Evolutionary conservation across 1,139 yeast species (phyloP), one percentile per base, ranked within the genome.

Genomic region (Nakaseomyces bracarensis): DNA sequence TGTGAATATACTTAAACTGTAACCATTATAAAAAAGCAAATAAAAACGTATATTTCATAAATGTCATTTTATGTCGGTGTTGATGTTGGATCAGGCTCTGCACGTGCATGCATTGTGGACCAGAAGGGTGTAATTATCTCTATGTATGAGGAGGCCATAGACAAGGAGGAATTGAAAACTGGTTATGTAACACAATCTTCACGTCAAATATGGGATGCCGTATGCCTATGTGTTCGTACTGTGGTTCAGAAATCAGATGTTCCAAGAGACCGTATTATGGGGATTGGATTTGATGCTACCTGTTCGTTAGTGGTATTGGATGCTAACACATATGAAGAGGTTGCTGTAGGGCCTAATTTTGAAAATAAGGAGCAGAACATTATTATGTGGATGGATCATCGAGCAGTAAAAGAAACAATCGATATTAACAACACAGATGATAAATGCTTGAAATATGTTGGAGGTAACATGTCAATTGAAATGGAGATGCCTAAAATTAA

Each of bases 41-140:
- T 44, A 45, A 21, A 46, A 43, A 28, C n/a, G n/a, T n/a, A n/a
- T n/a, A 22, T 22, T 22, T 40, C 33, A 30, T 46, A 43, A 37
- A 48, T 47, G 47, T 46, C 43, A 68, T 82, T 77, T 63, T 87
- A 81, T 57, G 77, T 89, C 40, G 97, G 97, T 46, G 95, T 91
- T 13, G 98, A 91, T 60, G 97, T 91, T 27, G 98, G 98, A 20
- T 89, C 98, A 1, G 98, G 97, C 14, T 83, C 95, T 3, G 96
- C 96, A 10, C 72, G 98, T 50, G 97, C 97, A 3, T 91, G 96
- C 59, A 69, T 91, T 21, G 85, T 89, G 49, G 93, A 89, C 61
- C 74, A 79, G 54, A 69, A 74, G 39, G 97, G 98, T 43, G 79
- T 82, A 40, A 87, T 91, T 43, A 67, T 86, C 40, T 85, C 95